Percentiles rank a stretch among this genome's conserved stretches.
Evolutionary conservation across 805 yeast species (phyloP).

Genomic region (Yamadazyma akitaensis): DNA sequence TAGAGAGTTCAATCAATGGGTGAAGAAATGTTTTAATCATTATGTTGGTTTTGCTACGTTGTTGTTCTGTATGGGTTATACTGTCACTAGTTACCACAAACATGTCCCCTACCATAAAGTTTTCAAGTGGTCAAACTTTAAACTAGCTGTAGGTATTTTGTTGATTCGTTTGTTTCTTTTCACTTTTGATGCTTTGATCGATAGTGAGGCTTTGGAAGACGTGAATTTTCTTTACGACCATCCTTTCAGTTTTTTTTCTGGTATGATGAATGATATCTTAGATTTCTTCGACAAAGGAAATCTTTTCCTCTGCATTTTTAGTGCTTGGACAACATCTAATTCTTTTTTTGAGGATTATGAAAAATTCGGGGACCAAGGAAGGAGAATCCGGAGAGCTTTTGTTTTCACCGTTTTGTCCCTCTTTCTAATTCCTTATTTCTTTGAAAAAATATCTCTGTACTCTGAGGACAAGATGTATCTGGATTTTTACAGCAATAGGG

Average conservation of each 20-base stretch:
- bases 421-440: neutral
- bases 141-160: neutral
- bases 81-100: neutral
- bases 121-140: neutral
- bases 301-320: neutral
- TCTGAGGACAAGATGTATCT: neutral
- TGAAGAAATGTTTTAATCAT: neutral
- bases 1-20: neutral
- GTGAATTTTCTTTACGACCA: neutral
- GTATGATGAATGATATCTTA: neutral
- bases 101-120: neutral
- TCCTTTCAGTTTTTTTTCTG: neutral
- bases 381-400: neutral
- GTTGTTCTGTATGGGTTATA: constrained; percentile 3
- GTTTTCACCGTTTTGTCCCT: neutral
- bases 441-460: neutral
- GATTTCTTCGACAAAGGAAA: neutral
- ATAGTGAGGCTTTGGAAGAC: neutral
- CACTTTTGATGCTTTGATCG: neutral
- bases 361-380: neutral
- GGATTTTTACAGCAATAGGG: neutral
- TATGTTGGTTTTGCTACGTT: neutral
- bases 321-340: neutral
- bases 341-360: neutral
- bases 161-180: neutral